These are phyloP conservation scores for Helianthus tuberosus DNA, from an alignment of 129 eudicot species.

Conservation along the genomic window DNA sequence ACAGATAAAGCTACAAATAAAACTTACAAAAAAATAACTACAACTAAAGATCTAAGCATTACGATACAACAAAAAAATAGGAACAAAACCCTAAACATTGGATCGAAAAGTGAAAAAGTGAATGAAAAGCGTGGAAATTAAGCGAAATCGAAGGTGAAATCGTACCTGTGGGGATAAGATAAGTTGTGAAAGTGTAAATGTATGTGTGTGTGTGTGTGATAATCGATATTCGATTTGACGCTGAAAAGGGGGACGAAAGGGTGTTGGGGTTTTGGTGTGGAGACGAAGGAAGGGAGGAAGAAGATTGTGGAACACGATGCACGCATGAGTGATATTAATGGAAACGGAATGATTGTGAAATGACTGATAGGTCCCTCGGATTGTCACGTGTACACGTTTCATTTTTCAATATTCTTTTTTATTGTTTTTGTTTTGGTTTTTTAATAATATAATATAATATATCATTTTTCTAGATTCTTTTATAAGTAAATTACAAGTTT, in stretches of 20 bases:
- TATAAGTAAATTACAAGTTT: too few species aligned
- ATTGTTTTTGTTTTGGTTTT: background rate
- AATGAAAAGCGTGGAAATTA: background rate
- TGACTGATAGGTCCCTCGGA: conserved; percentile 1
- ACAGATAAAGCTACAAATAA: conserved; percentile 11
- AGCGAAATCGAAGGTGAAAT: conserved; percentile 9
- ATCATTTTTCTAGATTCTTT: too few species aligned
- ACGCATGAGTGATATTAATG: conserved; percentile 9
- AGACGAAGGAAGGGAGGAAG: conserved; percentile 2
- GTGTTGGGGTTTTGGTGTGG: conserved; percentile 21
- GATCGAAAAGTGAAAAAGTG: background rate
- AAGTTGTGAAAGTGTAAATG: conserved; percentile 13
- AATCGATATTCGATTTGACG: too few species aligned
- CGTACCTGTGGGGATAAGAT: conserved; percentile 27
- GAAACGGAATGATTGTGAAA: background rate
- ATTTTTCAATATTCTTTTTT: background rate
- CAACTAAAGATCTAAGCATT: background rate
- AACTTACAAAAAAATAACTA: too few species aligned
- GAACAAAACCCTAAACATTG: conserved; percentile 3
- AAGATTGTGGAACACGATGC: conserved; percentile 16
- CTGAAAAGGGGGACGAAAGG: conserved; percentile 18
- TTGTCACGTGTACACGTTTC: conserved; percentile 4
- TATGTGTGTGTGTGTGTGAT: too few species aligned
- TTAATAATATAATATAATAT: too few species aligned
- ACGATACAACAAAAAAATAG: background rate